Evolutionary conservation across 2,329 filamentous ascomycete species (phyloP), one percentile per base, ranked within the genome.

Genomic region (Colletotrichum salicis): DNA sequence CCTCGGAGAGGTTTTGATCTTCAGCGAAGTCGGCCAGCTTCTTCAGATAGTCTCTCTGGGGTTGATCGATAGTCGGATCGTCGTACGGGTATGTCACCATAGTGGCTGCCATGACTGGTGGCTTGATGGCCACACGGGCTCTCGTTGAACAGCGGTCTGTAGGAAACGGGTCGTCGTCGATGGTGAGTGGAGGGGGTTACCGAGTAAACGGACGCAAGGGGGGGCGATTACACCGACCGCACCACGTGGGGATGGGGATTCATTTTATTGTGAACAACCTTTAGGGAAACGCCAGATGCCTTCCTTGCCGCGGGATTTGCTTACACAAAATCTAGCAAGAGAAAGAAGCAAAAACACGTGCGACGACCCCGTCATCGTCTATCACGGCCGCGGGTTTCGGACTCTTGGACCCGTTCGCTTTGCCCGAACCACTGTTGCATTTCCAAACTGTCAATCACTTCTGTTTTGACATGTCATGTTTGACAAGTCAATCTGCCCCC

Each of bases 31-130:
- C 37, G 60, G 70, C 70, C 59, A 72, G 65, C 37, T 56, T 64
- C 59, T 59, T 72, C 48, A 72, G 55, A 41, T 72, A 69, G 19
- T 56, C 66, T 55, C 70, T 63, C 60, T 70, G 4, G 15, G 65
- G 24, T 33, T 70, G 33, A 24, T 72, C 65, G 35, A 72, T 54
- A 24, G 37, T 64, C 59, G 48, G 41, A 13, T 72, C 65, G 10
- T 72, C 52, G 66, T 70, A 72, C 45, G 70, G 70, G 29, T 72
- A 72, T 51, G 24, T 31, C 15, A 15, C 51, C 61, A 58, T 59
- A 35, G 65, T 52, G 54, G 69, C 65, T 29, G 70, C 60, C 58
- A 69, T 68, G 65, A 58, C 35, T 62, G 51, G 37, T 22, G 59
- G 65, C 52, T 68, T 15, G 11, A 37, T 57, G 65, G 65, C 65